Conservation (phyloP, 805 yeast genomes). For the Myxozyma kluyveri region DNA sequence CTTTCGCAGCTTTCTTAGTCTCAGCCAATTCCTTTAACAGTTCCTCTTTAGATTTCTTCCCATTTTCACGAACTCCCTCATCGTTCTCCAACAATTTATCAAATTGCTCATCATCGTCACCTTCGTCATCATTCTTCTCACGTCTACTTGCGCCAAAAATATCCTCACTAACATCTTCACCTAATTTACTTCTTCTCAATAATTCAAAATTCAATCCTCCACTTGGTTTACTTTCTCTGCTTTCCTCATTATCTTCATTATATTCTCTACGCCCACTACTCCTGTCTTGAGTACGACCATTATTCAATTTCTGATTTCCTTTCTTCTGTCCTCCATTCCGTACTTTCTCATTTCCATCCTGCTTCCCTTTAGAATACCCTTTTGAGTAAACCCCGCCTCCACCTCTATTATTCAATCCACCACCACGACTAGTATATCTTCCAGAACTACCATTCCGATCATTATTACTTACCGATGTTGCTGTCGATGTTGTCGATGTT, state of each 20-base stretch:
- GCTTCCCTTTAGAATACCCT: too few species aligned
- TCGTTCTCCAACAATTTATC: not conserved
- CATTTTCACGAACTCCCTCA: not conserved
- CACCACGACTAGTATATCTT: not conserved
- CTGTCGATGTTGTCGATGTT: not conserved
- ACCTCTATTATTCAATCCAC: too few species aligned
- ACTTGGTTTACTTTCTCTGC: not conserved
- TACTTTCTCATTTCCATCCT: too few species aligned
- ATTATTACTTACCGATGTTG: not conserved
- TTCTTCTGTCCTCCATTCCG: too few species aligned
- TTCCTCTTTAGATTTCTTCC: not conserved
- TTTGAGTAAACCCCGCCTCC: too few species aligned
- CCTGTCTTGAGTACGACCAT: too few species aligned
- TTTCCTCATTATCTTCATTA: not conserved
- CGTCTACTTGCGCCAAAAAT: not conserved
- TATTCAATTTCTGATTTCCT: too few species aligned
- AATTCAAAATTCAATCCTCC: conserved; percentile 25
- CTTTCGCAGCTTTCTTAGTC: not conserved
- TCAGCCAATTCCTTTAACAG: not conserved
- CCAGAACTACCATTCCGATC: not conserved
- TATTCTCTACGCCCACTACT: conserved; percentile 5
- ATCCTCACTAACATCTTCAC: conserved; percentile 13
- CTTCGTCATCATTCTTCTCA: not conserved
- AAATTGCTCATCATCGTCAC: conserved; percentile 1
- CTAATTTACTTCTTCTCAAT: conserved; percentile 6